Conservation (phyloP, 108 stramenopile species). For the Discostella stelligeroides region DNA sequence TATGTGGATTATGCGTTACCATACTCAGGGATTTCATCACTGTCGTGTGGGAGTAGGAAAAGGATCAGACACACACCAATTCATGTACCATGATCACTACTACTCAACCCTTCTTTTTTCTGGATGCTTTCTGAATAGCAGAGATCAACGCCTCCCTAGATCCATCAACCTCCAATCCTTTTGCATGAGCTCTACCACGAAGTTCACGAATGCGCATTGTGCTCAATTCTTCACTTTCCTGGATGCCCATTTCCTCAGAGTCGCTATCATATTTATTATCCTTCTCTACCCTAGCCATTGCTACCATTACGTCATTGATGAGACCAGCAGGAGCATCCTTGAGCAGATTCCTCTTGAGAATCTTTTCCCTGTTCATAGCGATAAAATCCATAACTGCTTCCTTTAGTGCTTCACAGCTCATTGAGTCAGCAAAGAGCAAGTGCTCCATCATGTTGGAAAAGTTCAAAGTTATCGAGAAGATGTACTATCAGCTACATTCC, state of each 20-base stretch:
- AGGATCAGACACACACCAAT: too few species aligned
- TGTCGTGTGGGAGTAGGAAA: too few species aligned
- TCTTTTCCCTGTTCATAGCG: neutral
- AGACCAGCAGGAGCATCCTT: neutral
- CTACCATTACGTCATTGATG: neutral
- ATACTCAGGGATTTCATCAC: too few species aligned
- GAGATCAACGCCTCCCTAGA: too few species aligned
- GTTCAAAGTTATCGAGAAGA: neutral
- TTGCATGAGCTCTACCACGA: neutral
- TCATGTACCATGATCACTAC: too few species aligned
- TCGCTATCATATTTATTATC: too few species aligned
- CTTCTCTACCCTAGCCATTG: neutral
- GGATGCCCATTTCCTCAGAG: too few species aligned
- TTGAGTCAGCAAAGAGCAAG: neutral
- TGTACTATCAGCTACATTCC: neutral
- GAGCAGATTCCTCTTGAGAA: neutral
- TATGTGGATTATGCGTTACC: too few species aligned
- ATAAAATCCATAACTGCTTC: constrained; percentile 13
- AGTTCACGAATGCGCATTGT: neutral
- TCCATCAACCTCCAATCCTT: constrained; percentile 49
- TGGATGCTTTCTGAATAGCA: too few species aligned
- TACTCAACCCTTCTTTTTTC: too few species aligned
- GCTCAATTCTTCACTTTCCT: neutral
- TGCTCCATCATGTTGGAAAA: neutral
- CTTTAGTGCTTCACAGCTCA: neutral